Evolutionary conservation across 2,329 filamentous ascomycete species (phyloP).

Genomic region (Aspergillus fumigatus): DNA sequence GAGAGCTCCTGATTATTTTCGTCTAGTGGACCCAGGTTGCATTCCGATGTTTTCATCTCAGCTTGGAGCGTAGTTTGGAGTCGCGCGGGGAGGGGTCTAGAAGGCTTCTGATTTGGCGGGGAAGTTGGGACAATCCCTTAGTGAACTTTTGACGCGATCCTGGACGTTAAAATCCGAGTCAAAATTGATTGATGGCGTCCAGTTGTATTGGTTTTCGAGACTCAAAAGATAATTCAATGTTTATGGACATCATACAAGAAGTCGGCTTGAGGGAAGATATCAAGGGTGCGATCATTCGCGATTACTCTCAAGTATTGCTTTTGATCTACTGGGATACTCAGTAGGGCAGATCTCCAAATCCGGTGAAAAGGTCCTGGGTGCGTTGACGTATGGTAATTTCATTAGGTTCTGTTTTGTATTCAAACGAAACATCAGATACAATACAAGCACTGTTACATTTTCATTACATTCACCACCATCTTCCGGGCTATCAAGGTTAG

Average conservation of each 20-base stretch:
- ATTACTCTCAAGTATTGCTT: neutral
- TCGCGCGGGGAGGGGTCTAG: neutral
- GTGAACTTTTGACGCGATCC: neutral
- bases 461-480: neutral
- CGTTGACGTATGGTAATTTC: neutral
- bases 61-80: neutral
- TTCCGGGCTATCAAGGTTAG: no score
- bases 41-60: slow-evolving; percentile 1
- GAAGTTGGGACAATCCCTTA: neutral
- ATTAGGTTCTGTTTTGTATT: neutral
- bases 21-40: slow-evolving; percentile 5
- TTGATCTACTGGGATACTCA: no score
- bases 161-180: neutral
- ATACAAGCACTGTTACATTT: neutral
- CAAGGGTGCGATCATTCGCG: neutral
- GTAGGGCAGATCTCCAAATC: neutral
- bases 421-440: neutral
- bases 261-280: neutral
- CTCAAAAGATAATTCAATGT: no score
- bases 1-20: slow-evolving; percentile 12
- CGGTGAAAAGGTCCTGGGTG: neutral
- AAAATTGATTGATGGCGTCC: no score
- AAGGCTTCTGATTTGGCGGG: neutral
- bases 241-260: neutral
- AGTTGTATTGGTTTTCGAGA: no score